phyloP scores from a whole-genome alignment of 305 asterid species.

The Fraxinus ornus region DNA sequence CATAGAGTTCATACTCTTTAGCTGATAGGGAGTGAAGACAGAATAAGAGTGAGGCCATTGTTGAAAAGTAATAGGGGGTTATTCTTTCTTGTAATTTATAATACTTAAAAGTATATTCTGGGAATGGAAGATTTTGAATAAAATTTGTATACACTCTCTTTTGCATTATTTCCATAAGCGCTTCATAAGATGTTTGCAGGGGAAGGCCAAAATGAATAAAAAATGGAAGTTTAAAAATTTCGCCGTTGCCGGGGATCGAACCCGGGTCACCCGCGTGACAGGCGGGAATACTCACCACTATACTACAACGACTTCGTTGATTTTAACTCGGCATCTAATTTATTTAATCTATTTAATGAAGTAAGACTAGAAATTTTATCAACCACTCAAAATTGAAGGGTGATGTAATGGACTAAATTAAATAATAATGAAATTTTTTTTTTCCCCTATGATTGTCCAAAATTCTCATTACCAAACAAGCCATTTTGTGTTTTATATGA shows the following conservation, averaged over 20 bases:
- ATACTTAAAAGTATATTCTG: background rate
- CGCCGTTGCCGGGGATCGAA: constrained; percentile 2
- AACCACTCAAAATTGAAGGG: background rate
- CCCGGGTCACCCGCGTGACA: constrained; percentile 3
- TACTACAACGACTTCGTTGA: background rate
- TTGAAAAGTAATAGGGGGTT: background rate
- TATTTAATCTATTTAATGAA: too few relatives aligned
- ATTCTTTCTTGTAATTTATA: background rate
- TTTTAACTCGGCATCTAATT: background rate
- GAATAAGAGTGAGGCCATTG: background rate
- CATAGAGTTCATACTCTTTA: background rate
- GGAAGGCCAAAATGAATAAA: background rate
- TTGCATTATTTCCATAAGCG: background rate
- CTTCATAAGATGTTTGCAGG: background rate
- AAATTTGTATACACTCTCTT: background rate
- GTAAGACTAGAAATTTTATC: background rate
- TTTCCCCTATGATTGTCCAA: background rate
- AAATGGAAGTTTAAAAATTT: background rate
- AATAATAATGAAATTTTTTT: background rate
- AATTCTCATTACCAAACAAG: background rate
- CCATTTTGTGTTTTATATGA: background rate
- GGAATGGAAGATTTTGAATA: background rate
- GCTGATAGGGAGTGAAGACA: background rate
- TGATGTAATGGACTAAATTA: background rate
- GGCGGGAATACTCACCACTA: background rate